These are phyloP conservation scores for Mycosarcoma mackinlayi DNA, from an alignment of 1,284 basidiomycete species.

Conservation along the genomic window DNA sequence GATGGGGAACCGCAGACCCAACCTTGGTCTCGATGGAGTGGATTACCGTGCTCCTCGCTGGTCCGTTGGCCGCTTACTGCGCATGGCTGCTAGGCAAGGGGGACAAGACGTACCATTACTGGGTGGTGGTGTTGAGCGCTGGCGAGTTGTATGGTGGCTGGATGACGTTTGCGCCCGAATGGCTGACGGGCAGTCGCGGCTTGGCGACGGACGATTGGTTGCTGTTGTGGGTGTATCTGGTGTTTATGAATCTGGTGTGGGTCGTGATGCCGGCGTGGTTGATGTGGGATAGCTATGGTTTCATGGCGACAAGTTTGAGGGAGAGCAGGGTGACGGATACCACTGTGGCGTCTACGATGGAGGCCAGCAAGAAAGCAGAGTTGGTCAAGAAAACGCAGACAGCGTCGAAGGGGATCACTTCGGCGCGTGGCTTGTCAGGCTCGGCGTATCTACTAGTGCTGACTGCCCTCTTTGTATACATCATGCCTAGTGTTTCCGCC, in stretches of 20 bases:
- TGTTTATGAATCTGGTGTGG: constrained; percentile 48
- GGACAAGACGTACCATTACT: constrained; percentile 56
- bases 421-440: constrained; percentile 15
- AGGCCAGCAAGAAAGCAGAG: background rate
- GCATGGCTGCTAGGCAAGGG: constrained; percentile 45
- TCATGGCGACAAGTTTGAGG: constrained; percentile 7
- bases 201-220: constrained; percentile 29
- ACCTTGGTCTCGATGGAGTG: constrained; percentile 59
- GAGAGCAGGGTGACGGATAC: constrained; percentile 1
- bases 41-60: constrained; percentile 57
- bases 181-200: constrained; percentile 41
- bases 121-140: constrained; percentile 53
- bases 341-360: background rate
- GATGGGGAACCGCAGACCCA: constrained; percentile 59
- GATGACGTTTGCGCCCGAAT: constrained; percentile 66
- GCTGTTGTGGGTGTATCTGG: constrained; percentile 46
- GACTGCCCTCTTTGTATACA: constrained; percentile 18
- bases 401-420: background rate
- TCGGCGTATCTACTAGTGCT: constrained; percentile 29
- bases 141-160: constrained; percentile 62
- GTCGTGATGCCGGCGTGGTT: constrained; percentile 41
- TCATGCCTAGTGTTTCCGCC: constrained; percentile 20
- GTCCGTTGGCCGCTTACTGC: constrained; percentile 58
- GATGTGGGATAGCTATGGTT: constrained; percentile 38
- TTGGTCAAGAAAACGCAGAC: background rate